Percentiles rank a stretch among this genome's conserved stretches.
Conservation (phyloP, 2,329 filamentous ascomycete species). For the Ophiostoma pallidulum region DNA sequence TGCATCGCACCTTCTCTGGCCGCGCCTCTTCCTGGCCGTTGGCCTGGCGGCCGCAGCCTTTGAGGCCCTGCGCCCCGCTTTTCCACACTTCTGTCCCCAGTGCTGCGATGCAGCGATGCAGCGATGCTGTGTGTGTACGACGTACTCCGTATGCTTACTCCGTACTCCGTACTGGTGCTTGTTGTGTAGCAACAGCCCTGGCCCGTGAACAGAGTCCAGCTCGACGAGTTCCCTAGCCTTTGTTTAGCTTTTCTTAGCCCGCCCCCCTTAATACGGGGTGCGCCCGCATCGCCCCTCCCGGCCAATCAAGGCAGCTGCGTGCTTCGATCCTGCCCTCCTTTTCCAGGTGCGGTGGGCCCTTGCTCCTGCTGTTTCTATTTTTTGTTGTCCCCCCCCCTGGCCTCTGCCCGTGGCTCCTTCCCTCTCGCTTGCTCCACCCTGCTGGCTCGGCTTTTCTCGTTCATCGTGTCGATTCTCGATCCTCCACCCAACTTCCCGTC, state of each 20-base stretch:
- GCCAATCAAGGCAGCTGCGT: slow-evolving; percentile 7
- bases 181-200: no score
- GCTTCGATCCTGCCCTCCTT: background rate
- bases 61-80: no score
- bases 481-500: slow-evolving; percentile 3
- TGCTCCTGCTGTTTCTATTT: slow-evolving; percentile 6
- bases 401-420: background rate
- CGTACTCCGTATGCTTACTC: no score
- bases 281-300: background rate
- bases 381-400: background rate
- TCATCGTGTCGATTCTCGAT: slow-evolving; percentile 6
- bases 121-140: no score
- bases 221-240: no score
- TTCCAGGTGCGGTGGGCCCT: slow-evolving; percentile 1
- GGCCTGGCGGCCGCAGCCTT: no score
- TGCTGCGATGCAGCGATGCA: no score
- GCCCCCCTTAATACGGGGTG: slow-evolving; percentile 3
- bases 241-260: background rate
- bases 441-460: background rate
- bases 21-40: no score
- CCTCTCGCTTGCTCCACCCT: background rate
- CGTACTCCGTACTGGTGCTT: no score
- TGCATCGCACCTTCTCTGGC: no score
- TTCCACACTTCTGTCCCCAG: no score
- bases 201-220: no score